Percentiles rank a stretch among this genome's conserved stretches.
Conservation (phyloP, 2,329 filamentous ascomycete species). For the Aspergillus chevalieri region DNA sequence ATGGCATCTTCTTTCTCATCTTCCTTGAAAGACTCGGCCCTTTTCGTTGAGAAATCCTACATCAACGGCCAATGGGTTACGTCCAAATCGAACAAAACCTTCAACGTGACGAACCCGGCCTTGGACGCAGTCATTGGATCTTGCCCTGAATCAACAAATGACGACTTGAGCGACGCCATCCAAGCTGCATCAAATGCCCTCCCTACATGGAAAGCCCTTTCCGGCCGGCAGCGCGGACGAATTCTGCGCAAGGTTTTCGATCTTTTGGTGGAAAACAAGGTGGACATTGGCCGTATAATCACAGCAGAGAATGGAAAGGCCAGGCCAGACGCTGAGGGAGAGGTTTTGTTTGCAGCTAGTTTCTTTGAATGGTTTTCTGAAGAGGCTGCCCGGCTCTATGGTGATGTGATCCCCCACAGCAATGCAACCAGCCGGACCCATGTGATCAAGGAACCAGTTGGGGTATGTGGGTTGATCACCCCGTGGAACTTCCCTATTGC, state of each 20-base stretch:
- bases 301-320: not conserved
- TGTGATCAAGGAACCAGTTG: conserved; percentile 76
- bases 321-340: conserved; percentile 58
- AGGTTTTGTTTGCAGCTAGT: conserved; percentile 65
- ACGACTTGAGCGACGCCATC: conserved; percentile 5
- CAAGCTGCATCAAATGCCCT: conserved; percentile 2
- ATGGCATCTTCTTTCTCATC: too few species aligned
- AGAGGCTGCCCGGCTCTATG: conserved; percentile 67
- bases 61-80: conserved; percentile 85
- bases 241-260: conserved; percentile 77
- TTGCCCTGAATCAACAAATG: conserved; percentile 3
- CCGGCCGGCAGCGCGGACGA: conserved; percentile 1
- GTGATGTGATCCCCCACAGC: conserved; percentile 57
- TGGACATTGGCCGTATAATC: conserved; percentile 62
- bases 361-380: conserved; percentile 80
- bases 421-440: conserved; percentile 63
- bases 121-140: conserved; percentile 49
- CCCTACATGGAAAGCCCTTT: not conserved
- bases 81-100: conserved; percentile 62
- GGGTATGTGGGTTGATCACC: conserved; percentile 75
- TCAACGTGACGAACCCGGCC: conserved; percentile 75
- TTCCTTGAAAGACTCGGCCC: conserved; percentile 60
- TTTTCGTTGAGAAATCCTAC: conserved; percentile 75
- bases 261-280: conserved; percentile 68
- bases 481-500: conserved; percentile 85